A percentile compares a stretch with the other conserved stretches of the same genome.
Conservation (phyloP, 306 rosid genomes). For the Vigna radiata region DNA sequence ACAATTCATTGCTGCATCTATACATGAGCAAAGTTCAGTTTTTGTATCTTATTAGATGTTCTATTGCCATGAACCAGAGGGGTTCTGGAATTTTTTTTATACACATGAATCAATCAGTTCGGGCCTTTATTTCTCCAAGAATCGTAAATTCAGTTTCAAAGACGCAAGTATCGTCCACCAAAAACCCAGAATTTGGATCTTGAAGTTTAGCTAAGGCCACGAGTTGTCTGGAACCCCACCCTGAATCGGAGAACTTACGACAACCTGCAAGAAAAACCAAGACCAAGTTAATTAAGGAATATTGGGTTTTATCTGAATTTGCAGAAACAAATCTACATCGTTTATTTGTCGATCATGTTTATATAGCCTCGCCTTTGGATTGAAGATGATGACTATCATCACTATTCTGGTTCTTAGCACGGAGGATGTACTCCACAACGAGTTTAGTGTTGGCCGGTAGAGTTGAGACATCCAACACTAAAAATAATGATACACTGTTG, state of each 20-base stretch:
- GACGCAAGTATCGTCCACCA: slow-evolving; percentile 42
- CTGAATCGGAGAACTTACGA: neutral
- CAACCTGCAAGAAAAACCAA: neutral
- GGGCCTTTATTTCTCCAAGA: slow-evolving; percentile 41
- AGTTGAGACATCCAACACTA: slow-evolving; percentile 31
- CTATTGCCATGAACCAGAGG: no score
- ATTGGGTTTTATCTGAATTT: no score
- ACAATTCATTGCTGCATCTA: no score
- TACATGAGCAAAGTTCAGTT: no score
- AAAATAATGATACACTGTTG: slow-evolving; percentile 42
- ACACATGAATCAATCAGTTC: neutral
- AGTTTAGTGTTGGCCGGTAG: slow-evolving; percentile 32
- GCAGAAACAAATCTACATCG: no score
- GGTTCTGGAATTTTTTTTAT: no score
- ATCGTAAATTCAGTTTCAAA: slow-evolving; percentile 44
- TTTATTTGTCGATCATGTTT: no score
- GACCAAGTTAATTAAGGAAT: neutral
- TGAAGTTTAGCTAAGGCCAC: slow-evolving; percentile 45
- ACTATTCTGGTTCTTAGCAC: slow-evolving; percentile 36
- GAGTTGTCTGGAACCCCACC: slow-evolving; percentile 15
- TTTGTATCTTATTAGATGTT: no score
- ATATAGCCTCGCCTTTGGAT: slow-evolving; percentile 19
- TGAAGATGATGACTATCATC: slow-evolving; percentile 44
- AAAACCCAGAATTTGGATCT: slow-evolving; percentile 35
- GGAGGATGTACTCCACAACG: slow-evolving; percentile 33